Conservation (phyloP, 73 alveolate genomes). For the Uronychia binucleata region DNA sequence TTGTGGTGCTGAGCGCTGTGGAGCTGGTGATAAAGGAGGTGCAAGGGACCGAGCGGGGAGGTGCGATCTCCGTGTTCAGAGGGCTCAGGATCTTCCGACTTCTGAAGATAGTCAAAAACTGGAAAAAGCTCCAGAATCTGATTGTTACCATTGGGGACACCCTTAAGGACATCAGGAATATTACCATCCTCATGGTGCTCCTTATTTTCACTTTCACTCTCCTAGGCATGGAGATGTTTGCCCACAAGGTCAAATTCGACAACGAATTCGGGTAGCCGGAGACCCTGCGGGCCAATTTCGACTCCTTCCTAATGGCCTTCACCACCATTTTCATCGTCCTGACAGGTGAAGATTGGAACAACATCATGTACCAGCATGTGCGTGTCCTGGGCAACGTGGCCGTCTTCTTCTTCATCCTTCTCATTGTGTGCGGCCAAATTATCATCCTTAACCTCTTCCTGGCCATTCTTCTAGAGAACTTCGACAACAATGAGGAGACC, state of each 20-base stretch:
- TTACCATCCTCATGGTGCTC: constrained; percentile 35
- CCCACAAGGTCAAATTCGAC: constrained; percentile 21
- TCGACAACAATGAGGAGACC: constrained; percentile 26
- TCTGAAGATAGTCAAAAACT: constrained; percentile 37
- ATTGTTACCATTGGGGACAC: constrained; percentile 31
- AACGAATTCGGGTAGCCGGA: neutral
- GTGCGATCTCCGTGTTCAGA: constrained; percentile 53
- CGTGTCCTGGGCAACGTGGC: constrained; percentile 9
- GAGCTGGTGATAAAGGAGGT: constrained; percentile 18
- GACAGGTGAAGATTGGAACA: constrained; percentile 70
- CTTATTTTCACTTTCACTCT: constrained; percentile 59
- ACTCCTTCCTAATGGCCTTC: constrained; percentile 48
- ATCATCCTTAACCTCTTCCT: constrained; percentile 41
- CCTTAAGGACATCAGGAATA: constrained; percentile 33
- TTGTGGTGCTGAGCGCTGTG: constrained; percentile 24
- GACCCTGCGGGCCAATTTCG: constrained; percentile 52
- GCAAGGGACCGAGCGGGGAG: neutral
- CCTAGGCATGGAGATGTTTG: constrained; percentile 68
- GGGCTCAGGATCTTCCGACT: constrained; percentile 46
- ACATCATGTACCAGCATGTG: constrained; percentile 41
- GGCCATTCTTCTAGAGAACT: constrained; percentile 46
- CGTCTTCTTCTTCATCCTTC: constrained; percentile 27
- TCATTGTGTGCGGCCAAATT: constrained; percentile 29
- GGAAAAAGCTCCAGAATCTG: constrained; percentile 25
- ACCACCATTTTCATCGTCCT: constrained; percentile 56